phyloP scores from a whole-genome alignment of 2,329 filamentous ascomycete species.

The Microdochium paspali region DNA sequence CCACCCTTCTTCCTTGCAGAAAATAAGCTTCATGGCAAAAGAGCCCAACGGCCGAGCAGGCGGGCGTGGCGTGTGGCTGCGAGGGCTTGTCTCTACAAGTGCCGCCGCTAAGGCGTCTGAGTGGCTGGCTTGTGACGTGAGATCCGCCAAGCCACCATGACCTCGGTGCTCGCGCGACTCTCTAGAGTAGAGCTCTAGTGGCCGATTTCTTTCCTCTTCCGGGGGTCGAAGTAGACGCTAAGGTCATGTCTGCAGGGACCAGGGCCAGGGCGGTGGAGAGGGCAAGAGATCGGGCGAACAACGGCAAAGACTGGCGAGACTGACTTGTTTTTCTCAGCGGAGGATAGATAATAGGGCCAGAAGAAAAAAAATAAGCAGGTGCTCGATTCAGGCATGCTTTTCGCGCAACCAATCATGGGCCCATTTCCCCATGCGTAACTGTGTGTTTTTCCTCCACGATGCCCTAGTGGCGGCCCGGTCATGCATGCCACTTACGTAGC shows the following conservation, averaged over 20 bases:
- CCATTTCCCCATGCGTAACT: too few relatives aligned
- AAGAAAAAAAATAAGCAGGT: background rate
- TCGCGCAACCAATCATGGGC: background rate
- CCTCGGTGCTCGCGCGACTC: too few relatives aligned
- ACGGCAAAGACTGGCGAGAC: too few relatives aligned
- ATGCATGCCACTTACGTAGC: background rate
- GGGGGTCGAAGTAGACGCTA: too few relatives aligned
- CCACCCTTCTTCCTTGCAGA: too few relatives aligned
- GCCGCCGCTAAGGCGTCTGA: background rate
- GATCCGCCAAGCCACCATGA: background rate
- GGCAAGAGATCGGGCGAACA: background rate
- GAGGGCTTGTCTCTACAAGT: background rate
- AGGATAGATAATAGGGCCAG: too few relatives aligned
- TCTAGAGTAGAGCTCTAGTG: background rate
- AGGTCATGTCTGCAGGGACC: too few relatives aligned
- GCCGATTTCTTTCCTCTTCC: slow-evolving; percentile 1
- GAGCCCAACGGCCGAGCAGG: too few relatives aligned
- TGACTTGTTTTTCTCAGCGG: too few relatives aligned
- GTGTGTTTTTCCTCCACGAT: background rate
- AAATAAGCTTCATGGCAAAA: too few relatives aligned
- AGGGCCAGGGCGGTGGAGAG: too few relatives aligned
- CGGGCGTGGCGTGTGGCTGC: too few relatives aligned
- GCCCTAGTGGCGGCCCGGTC: background rate
- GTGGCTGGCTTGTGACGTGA: background rate
- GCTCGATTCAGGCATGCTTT: background rate